These are phyloP conservation scores for Backusella mclennaniae DNA, from an alignment of 192 early-diverging fungal genomes.

Conservation along the genomic window DNA sequence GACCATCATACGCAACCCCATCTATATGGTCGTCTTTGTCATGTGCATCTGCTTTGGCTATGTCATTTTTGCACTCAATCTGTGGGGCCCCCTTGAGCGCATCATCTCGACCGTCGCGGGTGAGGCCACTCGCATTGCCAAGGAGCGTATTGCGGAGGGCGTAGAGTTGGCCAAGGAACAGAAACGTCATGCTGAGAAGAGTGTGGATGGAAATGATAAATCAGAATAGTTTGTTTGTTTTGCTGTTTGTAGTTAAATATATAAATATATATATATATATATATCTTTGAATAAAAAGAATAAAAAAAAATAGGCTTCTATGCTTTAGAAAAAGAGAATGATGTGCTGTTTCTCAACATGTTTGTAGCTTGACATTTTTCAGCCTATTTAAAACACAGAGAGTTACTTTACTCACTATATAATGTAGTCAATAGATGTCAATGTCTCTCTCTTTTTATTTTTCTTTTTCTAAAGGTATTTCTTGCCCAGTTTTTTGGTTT, in stretches of 20 bases:
- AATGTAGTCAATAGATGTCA: too few species aligned
- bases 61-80: conserved; percentile 61
- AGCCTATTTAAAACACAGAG: too few species aligned
- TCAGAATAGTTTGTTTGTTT: not conserved
- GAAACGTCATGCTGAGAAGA: not conserved
- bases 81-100: conserved; percentile 64
- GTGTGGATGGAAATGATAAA: not conserved
- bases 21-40: conserved; percentile 70
- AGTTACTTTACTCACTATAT: too few species aligned
- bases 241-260: not conserved
- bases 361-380: too few species aligned
- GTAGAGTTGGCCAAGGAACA: conserved; percentile 32
- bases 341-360: too few species aligned
- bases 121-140: conserved; percentile 40
- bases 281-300: not conserved
- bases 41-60: conserved; percentile 58
- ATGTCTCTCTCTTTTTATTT: too few species aligned
- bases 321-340: too few species aligned
- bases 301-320: too few species aligned
- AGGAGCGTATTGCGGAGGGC: conserved; percentile 30
- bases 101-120: conserved; percentile 36
- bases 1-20: conserved; percentile 78
- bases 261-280: not conserved
- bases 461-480: too few species aligned
- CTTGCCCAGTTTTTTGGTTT: too few species aligned